phyloP scores from a whole-genome alignment of 305 asterid genomes.

The Andrographis paniculata region DNA sequence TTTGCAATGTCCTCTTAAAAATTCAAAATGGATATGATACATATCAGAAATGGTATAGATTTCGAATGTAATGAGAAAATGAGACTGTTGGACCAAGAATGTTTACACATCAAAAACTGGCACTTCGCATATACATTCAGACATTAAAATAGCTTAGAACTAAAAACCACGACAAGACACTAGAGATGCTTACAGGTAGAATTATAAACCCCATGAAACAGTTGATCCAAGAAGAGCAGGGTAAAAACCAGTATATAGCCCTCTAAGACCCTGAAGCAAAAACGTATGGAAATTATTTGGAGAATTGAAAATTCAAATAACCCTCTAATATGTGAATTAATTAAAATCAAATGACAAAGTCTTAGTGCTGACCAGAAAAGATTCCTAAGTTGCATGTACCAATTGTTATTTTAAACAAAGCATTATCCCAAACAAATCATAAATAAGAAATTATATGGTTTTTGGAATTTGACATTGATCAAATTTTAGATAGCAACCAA shows the following conservation, averaged over 20 bases:
- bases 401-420: slow-evolving; percentile 10
- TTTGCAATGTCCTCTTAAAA: too few relatives aligned
- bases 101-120: too few relatives aligned
- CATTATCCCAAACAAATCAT: background rate
- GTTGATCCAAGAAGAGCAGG: slow-evolving; percentile 99
- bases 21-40: too few relatives aligned
- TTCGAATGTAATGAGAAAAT: too few relatives aligned
- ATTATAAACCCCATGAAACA: slow-evolving; percentile 89
- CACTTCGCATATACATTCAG: too few relatives aligned
- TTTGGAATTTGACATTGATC: background rate
- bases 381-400: background rate
- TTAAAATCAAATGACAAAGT: slow-evolving; percentile 1
- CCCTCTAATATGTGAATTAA: slow-evolving; percentile 9
- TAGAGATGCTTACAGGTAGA: slow-evolving; percentile 74
- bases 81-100: too few relatives aligned
- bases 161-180: slow-evolving; percentile 8
- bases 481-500: too few relatives aligned
- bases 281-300: slow-evolving; percentile 14
- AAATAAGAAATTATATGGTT: background rate
- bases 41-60: too few relatives aligned
- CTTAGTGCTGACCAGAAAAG: slow-evolving; percentile 1
- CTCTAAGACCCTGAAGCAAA: slow-evolving; percentile 74
- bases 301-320: slow-evolving; percentile 10
- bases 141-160: background rate
- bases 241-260: slow-evolving; percentile 88